A percentile compares a stretch with the other conserved stretches of the same genome.
These are phyloP conservation scores for Eruca vesicaria DNA, from an alignment of 441 rosid species.

Conservation along the genomic window DNA sequence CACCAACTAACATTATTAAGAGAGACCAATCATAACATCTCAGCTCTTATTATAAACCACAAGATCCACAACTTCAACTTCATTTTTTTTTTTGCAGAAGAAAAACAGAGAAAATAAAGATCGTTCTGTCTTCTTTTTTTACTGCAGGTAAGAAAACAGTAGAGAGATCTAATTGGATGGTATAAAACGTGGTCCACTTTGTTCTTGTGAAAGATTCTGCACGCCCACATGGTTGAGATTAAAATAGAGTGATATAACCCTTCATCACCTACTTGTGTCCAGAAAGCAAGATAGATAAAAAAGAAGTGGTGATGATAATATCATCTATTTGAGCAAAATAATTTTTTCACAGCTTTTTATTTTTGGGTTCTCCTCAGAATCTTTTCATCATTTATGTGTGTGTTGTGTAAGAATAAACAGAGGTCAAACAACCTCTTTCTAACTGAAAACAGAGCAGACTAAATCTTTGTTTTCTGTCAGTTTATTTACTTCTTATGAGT, in stretches of 20 bases:
- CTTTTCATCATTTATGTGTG: constrained; percentile 25
- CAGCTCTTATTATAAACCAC: no score
- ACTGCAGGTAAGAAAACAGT: constrained; percentile 11
- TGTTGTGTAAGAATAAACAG: constrained; percentile 25
- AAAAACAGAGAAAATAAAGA: constrained; percentile 14
- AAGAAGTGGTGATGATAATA: constrained; percentile 26
- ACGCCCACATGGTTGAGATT: constrained; percentile 38
- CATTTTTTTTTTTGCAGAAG: constrained; percentile 7
- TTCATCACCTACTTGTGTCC: constrained; percentile 26
- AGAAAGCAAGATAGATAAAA: constrained; percentile 1
- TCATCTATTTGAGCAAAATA: constrained; percentile 24
- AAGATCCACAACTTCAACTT: constrained; percentile 9
- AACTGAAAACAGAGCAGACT: constrained; percentile 26
- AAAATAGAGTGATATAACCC: constrained; percentile 26
- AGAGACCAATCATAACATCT: constrained; percentile 19
- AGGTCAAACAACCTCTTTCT: constrained; percentile 25
- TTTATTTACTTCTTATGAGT: constrained; percentile 26
- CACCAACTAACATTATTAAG: constrained; percentile 36
- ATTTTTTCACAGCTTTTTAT: constrained; percentile 3
- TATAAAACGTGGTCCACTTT: constrained; percentile 28
- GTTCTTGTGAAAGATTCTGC: constrained; percentile 41
- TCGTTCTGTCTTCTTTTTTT: not conserved
- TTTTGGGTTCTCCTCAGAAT: constrained; percentile 23
- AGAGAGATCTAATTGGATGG: constrained; percentile 32
- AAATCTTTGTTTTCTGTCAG: constrained; percentile 20